Conservation (phyloP, 805 yeast genomes). For the Yamadazyma sp. region DNA sequence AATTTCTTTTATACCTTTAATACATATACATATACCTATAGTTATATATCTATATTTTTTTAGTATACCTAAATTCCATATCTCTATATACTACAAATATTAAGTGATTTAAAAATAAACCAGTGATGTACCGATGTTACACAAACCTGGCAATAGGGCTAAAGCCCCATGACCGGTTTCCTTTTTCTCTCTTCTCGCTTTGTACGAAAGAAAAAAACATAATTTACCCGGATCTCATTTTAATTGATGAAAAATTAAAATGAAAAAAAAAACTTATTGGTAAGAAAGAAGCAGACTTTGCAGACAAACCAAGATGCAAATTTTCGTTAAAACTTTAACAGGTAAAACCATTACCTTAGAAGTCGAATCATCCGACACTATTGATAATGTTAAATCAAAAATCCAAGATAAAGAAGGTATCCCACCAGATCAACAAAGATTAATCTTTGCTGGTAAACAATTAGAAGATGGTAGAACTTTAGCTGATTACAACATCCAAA, state of each 20-base stretch:
- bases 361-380: conserved; percentile 98
- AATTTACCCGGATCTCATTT: too few species aligned
- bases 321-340: conserved; percentile 98
- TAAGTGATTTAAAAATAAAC: too few species aligned
- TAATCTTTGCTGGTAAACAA: conserved; percentile 99
- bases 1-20: too few species aligned
- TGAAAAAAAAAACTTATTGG: conserved; percentile 28
- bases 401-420: conserved; percentile 99
- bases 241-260: too few species aligned
- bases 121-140: too few species aligned
- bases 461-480: conserved; percentile 99
- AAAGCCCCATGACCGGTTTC: too few species aligned
- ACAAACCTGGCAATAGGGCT: too few species aligned
- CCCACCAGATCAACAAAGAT: conserved; percentile 99
- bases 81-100: too few species aligned
- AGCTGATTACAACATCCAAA: conserved; percentile 99
- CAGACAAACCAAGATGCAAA: conserved; percentile 63
- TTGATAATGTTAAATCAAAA: conserved; percentile 98
- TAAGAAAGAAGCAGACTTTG: conserved; percentile 47
- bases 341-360: conserved; percentile 99
- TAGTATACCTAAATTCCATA: too few species aligned
- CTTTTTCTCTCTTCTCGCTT: too few species aligned
- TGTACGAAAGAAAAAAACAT: too few species aligned
- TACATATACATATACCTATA: not conserved
- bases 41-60: not conserved